A percentile compares a stretch with the other conserved stretches of the same genome.
Conservation (phyloP, 352 stramenopile genomes). For the Globisporangium paroecandrum region DNA sequence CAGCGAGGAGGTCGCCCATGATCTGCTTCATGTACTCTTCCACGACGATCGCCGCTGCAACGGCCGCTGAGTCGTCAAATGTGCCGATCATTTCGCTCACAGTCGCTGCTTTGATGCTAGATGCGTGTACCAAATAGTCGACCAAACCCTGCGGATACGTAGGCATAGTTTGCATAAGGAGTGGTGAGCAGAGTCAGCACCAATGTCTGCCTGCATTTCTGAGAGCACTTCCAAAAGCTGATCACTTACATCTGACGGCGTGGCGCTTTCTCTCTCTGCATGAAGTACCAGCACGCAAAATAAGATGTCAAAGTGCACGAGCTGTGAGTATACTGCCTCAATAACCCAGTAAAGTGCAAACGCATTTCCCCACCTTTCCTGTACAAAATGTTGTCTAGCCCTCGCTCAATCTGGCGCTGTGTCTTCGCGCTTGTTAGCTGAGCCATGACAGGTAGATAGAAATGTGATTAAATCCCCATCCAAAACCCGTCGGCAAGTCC, state of each 20-base stretch:
- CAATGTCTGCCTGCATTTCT: neutral
- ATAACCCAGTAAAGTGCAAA: neutral
- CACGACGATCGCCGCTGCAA: slow-evolving; percentile 65
- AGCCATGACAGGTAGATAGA: neutral
- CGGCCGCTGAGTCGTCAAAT: slow-evolving; percentile 73
- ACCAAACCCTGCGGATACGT: slow-evolving; percentile 46
- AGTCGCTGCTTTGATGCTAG: slow-evolving; percentile 58
- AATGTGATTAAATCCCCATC: too few relatives aligned
- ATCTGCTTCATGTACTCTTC: slow-evolving; percentile 77
- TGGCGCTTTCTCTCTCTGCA: slow-evolving; percentile 36
- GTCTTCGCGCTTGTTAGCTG: neutral
- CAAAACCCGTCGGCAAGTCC: neutral
- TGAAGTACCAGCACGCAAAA: neutral
- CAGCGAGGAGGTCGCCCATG: slow-evolving; percentile 28
- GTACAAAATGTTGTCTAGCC: slow-evolving; percentile 44
- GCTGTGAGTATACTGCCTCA: neutral
- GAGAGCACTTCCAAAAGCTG: neutral
- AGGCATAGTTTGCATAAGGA: slow-evolving; percentile 2
- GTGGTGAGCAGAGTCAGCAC: neutral
- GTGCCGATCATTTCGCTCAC: slow-evolving; percentile 70
- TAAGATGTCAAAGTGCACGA: neutral
- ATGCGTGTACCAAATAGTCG: slow-evolving; percentile 64
- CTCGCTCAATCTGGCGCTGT: slow-evolving; percentile 27
- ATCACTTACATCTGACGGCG: slow-evolving; percentile 51
- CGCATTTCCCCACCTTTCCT: slow-evolving; percentile 28